These are phyloP conservation scores for Sphagnurus paluster DNA, from an alignment of 1,284 basidiomycete genomes.

Conservation along the genomic window DNA sequence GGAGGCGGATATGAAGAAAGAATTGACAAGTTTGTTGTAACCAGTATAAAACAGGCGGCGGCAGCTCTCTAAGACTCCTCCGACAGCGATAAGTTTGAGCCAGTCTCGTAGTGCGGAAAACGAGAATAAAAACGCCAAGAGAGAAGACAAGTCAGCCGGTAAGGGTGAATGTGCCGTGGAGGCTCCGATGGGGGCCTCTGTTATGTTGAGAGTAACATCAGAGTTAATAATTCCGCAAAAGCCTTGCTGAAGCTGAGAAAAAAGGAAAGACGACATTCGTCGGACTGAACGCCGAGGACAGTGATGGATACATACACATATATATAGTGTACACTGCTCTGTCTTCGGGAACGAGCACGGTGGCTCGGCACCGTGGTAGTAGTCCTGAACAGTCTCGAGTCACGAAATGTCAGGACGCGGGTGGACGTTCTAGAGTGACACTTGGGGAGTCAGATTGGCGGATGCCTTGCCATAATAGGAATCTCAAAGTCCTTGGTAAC, in stretches of 20 bases:
- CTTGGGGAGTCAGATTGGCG: too few species aligned
- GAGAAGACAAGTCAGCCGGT: constrained; percentile 27
- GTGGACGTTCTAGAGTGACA: too few species aligned
- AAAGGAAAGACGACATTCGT: constrained; percentile 14
- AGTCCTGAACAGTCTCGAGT: constrained; percentile 4
- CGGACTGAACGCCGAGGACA: neutral
- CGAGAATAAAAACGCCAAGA: constrained; percentile 44
- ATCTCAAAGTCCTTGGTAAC: neutral
- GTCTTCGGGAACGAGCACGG: neutral
- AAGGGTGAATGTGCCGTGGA: neutral
- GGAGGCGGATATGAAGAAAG: constrained; percentile 62
- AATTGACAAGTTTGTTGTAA: constrained; percentile 46
- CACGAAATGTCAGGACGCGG: neutral
- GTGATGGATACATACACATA: neutral
- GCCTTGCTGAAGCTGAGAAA: constrained; percentile 13
- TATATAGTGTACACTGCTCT: too few species aligned
- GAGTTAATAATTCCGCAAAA: constrained; percentile 8
- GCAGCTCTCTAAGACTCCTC: constrained; percentile 57
- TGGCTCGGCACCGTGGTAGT: neutral
- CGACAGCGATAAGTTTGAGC: constrained; percentile 61
- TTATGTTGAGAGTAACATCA: neutral
- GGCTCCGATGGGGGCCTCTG: neutral
- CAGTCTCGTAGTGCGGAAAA: constrained; percentile 62
- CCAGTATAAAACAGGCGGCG: constrained; percentile 44
- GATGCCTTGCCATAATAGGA: neutral